Conservation (phyloP, 2,329 filamentous ascomycete species). For the Aspergillus tanneri region DNA sequence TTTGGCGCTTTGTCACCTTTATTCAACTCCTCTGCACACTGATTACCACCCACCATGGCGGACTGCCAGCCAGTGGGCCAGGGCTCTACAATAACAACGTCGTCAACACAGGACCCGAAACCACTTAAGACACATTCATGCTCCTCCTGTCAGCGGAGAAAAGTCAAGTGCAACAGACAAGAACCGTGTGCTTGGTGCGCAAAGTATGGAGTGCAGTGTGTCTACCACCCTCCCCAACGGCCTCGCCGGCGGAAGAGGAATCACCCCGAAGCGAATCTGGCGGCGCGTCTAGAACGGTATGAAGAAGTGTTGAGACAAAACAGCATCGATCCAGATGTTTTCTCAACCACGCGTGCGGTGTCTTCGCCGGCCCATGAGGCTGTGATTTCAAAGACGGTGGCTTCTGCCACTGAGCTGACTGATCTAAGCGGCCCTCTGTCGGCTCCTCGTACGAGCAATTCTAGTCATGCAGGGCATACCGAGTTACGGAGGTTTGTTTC, state of each 20-base stretch:
- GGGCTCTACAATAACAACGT: not conserved
- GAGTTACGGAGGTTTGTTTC: slow-evolving; percentile 3
- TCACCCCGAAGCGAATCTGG: slow-evolving; percentile 1
- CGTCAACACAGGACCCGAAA: not conserved
- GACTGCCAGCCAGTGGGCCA: not conserved
- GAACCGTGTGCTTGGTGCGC: slow-evolving; percentile 9
- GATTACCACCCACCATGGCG: not conserved
- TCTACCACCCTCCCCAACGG: slow-evolving; percentile 3
- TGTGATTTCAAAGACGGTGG: not conserved
- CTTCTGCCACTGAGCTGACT: not conserved
- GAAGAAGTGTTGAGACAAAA: too few relatives aligned
- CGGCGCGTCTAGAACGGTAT: not conserved
- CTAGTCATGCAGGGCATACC: not conserved
- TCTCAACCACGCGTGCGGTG: not conserved
- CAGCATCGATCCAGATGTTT: not conserved
- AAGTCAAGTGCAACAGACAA: slow-evolving; percentile 9
- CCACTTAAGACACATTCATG: slow-evolving; percentile 7
- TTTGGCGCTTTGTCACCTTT: too few relatives aligned
- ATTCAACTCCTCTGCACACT: not conserved
- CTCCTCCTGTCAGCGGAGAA: slow-evolving; percentile 7
- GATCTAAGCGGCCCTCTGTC: not conserved
- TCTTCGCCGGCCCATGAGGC: not conserved
- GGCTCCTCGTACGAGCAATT: not conserved
- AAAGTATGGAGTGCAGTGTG: slow-evolving; percentile 4
- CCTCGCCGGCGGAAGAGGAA: slow-evolving; percentile 11